A percentile compares a stretch with the other conserved stretches of the same genome.
These are phyloP conservation scores for Chaetomium olivaceum DNA, from an alignment of 2,329 filamentous ascomycete genomes.

Conservation along the genomic window DNA sequence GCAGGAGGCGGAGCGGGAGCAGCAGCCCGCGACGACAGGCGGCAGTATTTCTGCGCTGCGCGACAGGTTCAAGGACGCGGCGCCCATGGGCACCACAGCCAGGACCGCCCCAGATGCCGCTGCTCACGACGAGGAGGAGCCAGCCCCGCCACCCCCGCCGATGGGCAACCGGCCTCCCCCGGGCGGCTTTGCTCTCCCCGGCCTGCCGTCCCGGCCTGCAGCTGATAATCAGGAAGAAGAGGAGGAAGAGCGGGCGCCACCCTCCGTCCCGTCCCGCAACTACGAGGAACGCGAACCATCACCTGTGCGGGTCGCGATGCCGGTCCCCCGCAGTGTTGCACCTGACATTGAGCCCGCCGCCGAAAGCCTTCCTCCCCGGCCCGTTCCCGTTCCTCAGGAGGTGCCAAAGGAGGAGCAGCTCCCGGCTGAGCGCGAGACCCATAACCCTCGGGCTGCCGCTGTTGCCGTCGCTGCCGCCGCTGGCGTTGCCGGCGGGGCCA, in stretches of 20 bases:
- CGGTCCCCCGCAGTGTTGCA: constrained; percentile 67
- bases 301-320: constrained; percentile 83
- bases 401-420: constrained; percentile 66
- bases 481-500: constrained; percentile 49
- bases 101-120: constrained; percentile 40
- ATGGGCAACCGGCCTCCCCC: constrained; percentile 70
- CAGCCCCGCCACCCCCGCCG: constrained; percentile 63
- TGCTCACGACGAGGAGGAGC: constrained; percentile 47
- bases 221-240: constrained; percentile 59
- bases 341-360: constrained; percentile 51
- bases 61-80: constrained; percentile 78
- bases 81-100: constrained; percentile 61
- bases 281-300: constrained; percentile 56
- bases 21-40: constrained; percentile 51
- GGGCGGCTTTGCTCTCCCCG: constrained; percentile 76
- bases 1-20: constrained; percentile 37
- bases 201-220: constrained; percentile 63
- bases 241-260: constrained; percentile 44
- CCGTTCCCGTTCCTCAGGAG: constrained; percentile 53
- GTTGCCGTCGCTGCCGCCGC: constrained; percentile 57
- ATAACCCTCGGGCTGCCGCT: constrained; percentile 61
- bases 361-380: constrained; percentile 54
- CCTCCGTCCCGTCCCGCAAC: constrained; percentile 38
- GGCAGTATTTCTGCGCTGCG: constrained; percentile 73
- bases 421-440: constrained; percentile 62